phyloP scores from a whole-genome alignment of 2,329 filamentous ascomycete species.

The Hypoxylon sp. region DNA sequence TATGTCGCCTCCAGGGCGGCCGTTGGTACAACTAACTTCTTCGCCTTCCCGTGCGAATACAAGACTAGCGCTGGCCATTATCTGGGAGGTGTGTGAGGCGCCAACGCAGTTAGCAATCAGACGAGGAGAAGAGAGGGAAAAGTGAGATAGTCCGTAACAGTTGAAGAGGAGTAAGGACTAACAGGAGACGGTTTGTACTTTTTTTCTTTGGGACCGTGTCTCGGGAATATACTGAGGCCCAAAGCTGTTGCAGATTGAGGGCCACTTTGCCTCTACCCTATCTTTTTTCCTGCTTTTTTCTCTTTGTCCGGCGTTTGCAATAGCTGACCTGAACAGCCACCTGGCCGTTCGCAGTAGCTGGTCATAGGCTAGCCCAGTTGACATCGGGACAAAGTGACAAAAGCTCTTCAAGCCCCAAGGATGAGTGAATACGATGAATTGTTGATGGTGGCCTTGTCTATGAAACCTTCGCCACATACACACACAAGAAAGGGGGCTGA shows the following conservation, averaged over 20 bases:
- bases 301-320: slow-evolving; percentile 40
- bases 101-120: slow-evolving; percentile 18
- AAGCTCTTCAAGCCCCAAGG: slow-evolving; percentile 19
- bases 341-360: slow-evolving; percentile 36
- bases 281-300: slow-evolving; percentile 6
- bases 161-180: slow-evolving; percentile 9
- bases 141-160: slow-evolving; percentile 6
- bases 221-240: slow-evolving; percentile 52
- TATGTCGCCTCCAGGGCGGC: slow-evolving; percentile 19
- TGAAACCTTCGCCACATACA: slow-evolving; percentile 2
- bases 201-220: slow-evolving; percentile 45
- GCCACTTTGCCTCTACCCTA: slow-evolving; percentile 13
- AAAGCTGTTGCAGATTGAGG: slow-evolving; percentile 39
- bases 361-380: slow-evolving; percentile 12
- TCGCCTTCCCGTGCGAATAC: slow-evolving; percentile 24
- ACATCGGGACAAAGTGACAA: slow-evolving; percentile 26
- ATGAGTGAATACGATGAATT: slow-evolving; percentile 10
- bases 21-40: slow-evolving; percentile 6
- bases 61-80: slow-evolving; percentile 27
- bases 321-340: slow-evolving; percentile 15
- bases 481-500: slow-evolving; percentile 3
- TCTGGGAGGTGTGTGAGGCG: slow-evolving; percentile 19
- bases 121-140: background rate
- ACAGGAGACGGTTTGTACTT: slow-evolving; percentile 12
- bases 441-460: slow-evolving; percentile 25